These are phyloP conservation scores for Ligustrum vulgare DNA, from an alignment of 257 asterid species.

Conservation along the genomic window DNA sequence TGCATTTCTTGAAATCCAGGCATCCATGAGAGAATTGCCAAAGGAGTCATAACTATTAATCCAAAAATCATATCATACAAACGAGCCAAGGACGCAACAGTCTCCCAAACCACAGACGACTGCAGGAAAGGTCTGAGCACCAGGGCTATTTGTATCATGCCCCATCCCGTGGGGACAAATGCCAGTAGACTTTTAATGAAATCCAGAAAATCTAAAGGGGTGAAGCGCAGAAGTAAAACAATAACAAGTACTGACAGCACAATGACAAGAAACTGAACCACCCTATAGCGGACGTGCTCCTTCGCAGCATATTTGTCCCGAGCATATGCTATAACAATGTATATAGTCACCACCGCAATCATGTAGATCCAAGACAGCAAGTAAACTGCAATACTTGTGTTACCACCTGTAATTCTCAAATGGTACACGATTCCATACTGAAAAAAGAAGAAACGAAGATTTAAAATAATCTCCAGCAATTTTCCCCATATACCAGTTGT, in stretches of 20 bases:
- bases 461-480: conserved; percentile 77
- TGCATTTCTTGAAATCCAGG: conserved; percentile 94
- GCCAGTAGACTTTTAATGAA: conserved; percentile 78
- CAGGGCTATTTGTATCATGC: conserved; percentile 80
- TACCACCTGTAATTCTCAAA: conserved; percentile 44
- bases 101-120: conserved; percentile 78
- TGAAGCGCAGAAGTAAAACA: conserved; percentile 53
- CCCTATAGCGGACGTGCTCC: conserved; percentile 70
- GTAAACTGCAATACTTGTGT: conserved; percentile 67
- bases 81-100: conserved; percentile 88
- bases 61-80: conserved; percentile 85
- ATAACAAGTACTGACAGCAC: conserved; percentile 47
- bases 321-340: conserved; percentile 66
- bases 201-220: conserved; percentile 42
- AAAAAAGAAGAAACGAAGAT: conserved; percentile 92
- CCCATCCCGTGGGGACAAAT: conserved; percentile 97
- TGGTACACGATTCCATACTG: conserved; percentile 95
- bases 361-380: conserved; percentile 83
- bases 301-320: conserved; percentile 70
- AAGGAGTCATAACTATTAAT: conserved; percentile 77
- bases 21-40: conserved; percentile 90
- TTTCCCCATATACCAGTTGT: conserved; percentile 98
- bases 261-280: conserved; percentile 79
- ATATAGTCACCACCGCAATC: conserved; percentile 55
- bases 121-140: conserved; percentile 88